A percentile compares a stretch with the other conserved stretches of the same genome.
Conservation (phyloP, 805 yeast species). For the Kazachstania taianensis region DNA sequence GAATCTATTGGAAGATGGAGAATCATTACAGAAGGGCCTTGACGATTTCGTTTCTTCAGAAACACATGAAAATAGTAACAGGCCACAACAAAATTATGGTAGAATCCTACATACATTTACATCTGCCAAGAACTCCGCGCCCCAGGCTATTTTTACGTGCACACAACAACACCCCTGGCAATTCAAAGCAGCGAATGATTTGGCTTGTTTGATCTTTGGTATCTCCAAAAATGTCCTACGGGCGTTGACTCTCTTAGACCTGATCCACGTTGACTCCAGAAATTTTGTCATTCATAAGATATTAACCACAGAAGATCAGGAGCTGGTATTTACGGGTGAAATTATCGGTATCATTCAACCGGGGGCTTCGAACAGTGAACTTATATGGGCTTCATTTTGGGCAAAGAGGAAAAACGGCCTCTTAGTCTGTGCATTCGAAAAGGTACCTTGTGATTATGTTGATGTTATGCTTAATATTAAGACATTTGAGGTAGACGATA, state of each 20-base stretch:
- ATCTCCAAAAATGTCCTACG: conserved; percentile 54
- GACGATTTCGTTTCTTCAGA: conserved; percentile 6
- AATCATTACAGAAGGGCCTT: conserved; percentile 30
- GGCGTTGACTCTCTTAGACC: conserved; percentile 58
- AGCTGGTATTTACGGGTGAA: conserved; percentile 69
- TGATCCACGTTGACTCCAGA: conserved; percentile 68
- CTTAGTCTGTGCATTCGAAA: conserved; percentile 78
- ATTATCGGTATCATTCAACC: conserved; percentile 69
- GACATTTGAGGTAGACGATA: conserved; percentile 20
- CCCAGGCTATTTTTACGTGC: conserved; percentile 82
- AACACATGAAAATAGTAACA: conserved; percentile 5
- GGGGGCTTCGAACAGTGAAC: conserved; percentile 32
- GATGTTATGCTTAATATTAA: conserved; percentile 38
- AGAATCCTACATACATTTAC: conserved; percentile 55
- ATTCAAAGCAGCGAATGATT: conserved; percentile 76
- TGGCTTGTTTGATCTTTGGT: conserved; percentile 83
- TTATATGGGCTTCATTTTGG: conserved; percentile 87
- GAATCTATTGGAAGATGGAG: conserved; percentile 12
- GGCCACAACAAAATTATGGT: conserved; percentile 22
- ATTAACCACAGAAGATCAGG: conserved; percentile 29
- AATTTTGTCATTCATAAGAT: conserved; percentile 55
- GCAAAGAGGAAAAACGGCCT: conserved; percentile 65
- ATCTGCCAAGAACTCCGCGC: conserved; percentile 59
- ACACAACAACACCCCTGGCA: conserved; percentile 66
- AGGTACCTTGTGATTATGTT: conserved; percentile 63